Percentiles rank a stretch among this genome's conserved stretches.
Evolutionary conservation across 164 flowering plant genomes (phyloP).

Genomic region (Vitis riparia): DNA sequence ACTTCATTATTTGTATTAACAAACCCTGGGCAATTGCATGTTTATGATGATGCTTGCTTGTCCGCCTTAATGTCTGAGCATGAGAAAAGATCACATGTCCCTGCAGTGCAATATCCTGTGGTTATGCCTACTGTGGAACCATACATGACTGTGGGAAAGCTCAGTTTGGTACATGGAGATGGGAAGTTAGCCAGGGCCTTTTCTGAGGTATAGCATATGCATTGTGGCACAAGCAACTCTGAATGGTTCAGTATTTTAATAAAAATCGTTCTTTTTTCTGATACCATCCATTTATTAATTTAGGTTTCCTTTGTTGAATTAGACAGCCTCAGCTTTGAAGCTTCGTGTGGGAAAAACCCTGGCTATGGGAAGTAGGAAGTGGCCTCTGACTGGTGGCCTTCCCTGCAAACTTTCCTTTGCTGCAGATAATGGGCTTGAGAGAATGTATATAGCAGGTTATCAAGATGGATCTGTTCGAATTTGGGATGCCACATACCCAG

Average conservation of each 20-base stretch:
- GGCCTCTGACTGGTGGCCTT: constrained; percentile 84
- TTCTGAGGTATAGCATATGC: constrained; percentile 46
- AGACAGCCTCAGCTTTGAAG: constrained; percentile 44
- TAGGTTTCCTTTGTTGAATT: constrained; percentile 10
- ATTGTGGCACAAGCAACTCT: neutral
- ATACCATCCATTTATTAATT: neutral
- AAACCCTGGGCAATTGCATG: constrained; percentile 73
- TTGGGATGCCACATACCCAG: constrained; percentile 85
- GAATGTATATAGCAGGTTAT: constrained; percentile 72
- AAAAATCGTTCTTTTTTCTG: neutral
- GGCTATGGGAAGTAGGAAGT: constrained; percentile 28
- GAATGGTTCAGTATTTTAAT: neutral
- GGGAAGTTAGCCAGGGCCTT: constrained; percentile 38
- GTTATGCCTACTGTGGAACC: constrained; percentile 67
- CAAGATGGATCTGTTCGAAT: constrained; percentile 79
- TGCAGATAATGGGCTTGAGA: constrained; percentile 40
- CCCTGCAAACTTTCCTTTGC: constrained; percentile 31
- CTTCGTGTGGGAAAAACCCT: constrained; percentile 17
- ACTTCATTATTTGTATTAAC: constrained; percentile 61
- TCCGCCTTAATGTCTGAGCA: constrained; percentile 39
- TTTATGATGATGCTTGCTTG: constrained; percentile 51
- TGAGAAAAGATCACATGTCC: constrained; percentile 34
- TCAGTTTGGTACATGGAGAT: constrained; percentile 30
- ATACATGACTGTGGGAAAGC: constrained; percentile 54
- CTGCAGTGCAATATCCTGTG: constrained; percentile 49